Evolutionary conservation across 192 early-diverging fungal species (phyloP).

Genomic region (Linnemannia zychae): DNA sequence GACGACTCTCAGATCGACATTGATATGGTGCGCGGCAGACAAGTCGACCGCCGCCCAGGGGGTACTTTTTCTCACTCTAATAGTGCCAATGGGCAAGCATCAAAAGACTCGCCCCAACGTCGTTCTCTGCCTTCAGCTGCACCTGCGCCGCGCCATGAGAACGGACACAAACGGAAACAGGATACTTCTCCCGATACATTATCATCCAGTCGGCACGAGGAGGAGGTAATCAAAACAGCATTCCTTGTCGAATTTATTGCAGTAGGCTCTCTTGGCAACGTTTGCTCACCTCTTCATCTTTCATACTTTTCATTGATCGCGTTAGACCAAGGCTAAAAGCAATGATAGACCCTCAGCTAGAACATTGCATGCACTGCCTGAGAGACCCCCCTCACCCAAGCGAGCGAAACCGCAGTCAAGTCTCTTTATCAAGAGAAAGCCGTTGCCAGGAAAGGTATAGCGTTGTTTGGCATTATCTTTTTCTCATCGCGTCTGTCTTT

Average conservation of each 20-base stretch:
- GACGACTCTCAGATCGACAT: neutral
- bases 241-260: neutral
- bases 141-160: neutral
- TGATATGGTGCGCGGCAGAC: neutral
- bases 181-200: neutral
- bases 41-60: neutral
- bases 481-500: too few species aligned
- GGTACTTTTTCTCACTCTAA: neutral
- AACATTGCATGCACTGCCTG: neutral
- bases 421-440: conserved; percentile 46
- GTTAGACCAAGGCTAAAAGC: neutral
- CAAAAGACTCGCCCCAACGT: neutral
- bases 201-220: neutral
- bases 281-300: neutral
- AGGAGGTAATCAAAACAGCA: neutral
- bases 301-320: neutral
- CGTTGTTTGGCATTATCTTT: neutral
- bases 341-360: neutral
- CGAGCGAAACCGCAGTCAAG: conserved; percentile 19
- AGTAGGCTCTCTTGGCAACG: neutral
- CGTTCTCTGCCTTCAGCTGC: neutral
- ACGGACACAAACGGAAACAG: conserved; percentile 11
- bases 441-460: conserved; percentile 27
- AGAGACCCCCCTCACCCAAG: conserved; percentile 33
- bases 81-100: neutral